These are phyloP conservation scores for Tausonia pullulans DNA, from an alignment of 1,284 basidiomycete species.

Conservation along the genomic window DNA sequence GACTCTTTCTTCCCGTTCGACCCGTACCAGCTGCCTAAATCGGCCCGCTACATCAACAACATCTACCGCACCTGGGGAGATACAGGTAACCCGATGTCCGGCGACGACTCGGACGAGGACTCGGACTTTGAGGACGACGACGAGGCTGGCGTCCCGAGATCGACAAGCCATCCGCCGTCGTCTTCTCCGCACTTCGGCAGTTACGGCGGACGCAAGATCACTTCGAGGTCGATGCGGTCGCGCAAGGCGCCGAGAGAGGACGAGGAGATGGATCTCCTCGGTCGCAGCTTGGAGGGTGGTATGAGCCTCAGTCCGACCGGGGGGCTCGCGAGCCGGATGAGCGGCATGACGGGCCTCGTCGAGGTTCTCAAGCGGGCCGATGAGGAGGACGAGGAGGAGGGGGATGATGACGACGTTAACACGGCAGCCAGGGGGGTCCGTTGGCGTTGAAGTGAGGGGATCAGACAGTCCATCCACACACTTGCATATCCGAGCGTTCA, in stretches of 20 bases:
- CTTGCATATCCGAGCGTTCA: no score
- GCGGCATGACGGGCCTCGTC: no score
- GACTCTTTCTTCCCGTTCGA: conserved; percentile 98
- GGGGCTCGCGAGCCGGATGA: not conserved
- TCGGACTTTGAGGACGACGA: conserved; percentile 27
- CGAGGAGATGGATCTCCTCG: not conserved
- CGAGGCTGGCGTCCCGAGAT: conserved; percentile 31
- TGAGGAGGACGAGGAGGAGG: no score
- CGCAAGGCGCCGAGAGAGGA: not conserved
- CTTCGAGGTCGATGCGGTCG: not conserved
- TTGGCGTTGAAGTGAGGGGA: no score
- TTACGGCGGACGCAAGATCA: not conserved
- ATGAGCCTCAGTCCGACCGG: not conserved
- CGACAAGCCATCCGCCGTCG: conserved; percentile 25
- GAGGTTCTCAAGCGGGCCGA: no score
- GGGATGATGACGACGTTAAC: no score
- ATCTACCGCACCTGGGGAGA: conserved; percentile 43
- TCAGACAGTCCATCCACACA: no score
- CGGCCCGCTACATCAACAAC: conserved; percentile 37
- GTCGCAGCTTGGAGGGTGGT: not conserved
- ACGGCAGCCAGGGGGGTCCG: no score
- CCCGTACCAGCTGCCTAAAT: conserved; percentile 74
- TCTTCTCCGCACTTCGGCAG: not conserved
- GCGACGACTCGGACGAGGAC: conserved; percentile 28
- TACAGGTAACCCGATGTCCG: conserved; percentile 19